Conservation (phyloP, 2,329 filamentous ascomycete genomes). For the Chaetoscypha palmicola region DNA sequence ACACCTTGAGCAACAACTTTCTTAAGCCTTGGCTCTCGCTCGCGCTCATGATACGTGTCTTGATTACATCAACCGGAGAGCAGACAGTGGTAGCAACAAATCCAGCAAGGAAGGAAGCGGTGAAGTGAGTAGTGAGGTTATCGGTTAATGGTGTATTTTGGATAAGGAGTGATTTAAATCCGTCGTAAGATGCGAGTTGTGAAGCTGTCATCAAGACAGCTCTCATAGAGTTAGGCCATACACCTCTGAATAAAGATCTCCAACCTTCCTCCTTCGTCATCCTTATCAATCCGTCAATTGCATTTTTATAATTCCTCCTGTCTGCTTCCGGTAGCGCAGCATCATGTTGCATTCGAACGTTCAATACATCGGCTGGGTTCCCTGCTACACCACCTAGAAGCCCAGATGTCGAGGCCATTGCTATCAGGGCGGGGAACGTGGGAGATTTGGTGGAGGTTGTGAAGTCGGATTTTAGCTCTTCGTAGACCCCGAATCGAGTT, state of each 20-base stretch:
- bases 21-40: slow-evolving; percentile 47
- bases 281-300: slow-evolving; percentile 74
- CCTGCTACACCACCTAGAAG: slow-evolving; percentile 84
- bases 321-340: slow-evolving; percentile 66
- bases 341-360: slow-evolving; percentile 97
- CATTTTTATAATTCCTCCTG: slow-evolving; percentile 83
- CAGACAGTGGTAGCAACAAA: slow-evolving; percentile 80
- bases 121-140: slow-evolving; percentile 69
- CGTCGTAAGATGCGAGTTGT: slow-evolving; percentile 79
- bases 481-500: slow-evolving; percentile 93
- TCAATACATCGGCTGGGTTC: slow-evolving; percentile 92
- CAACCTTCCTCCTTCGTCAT: slow-evolving; percentile 84
- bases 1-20: slow-evolving; percentile 58
- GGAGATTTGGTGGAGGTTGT: slow-evolving; percentile 48
- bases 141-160: slow-evolving; percentile 59
- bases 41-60: slow-evolving; percentile 79
- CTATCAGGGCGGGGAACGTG: slow-evolving; percentile 69
- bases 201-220: slow-evolving; percentile 83
- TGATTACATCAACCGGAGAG: slow-evolving; percentile 81
- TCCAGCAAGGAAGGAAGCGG: slow-evolving; percentile 69
- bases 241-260: slow-evolving; percentile 71
- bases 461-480: slow-evolving; percentile 74
- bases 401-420: slow-evolving; percentile 75
- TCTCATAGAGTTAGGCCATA: slow-evolving; percentile 73
- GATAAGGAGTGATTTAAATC: slow-evolving; percentile 66